Evolutionary conservation across 2,329 filamentous ascomycete genomes (phyloP).

Genomic region (Phoma herbarum): DNA sequence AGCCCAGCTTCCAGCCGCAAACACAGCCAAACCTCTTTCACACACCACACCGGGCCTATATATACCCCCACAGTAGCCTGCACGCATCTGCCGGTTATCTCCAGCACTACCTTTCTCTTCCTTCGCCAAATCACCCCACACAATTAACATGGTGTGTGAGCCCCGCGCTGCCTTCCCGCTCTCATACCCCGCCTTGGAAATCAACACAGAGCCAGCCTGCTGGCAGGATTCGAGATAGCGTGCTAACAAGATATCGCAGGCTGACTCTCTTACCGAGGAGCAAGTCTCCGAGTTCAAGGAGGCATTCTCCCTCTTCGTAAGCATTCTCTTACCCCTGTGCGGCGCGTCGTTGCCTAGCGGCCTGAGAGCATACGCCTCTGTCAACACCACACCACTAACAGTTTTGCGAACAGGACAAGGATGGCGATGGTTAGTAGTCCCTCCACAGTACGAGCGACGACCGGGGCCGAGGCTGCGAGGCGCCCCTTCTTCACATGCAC

Average conservation of each 20-base stretch:
- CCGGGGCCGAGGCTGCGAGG: neutral
- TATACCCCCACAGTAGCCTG: slow-evolving; percentile 23
- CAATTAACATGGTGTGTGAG: slow-evolving; percentile 50
- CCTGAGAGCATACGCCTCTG: slow-evolving; percentile 19
- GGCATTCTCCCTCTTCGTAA: slow-evolving; percentile 99
- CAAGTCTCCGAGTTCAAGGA: slow-evolving; percentile 99
- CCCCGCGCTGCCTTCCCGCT: slow-evolving; percentile 36
- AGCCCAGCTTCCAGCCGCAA: slow-evolving; percentile 45
- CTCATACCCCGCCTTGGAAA: slow-evolving; percentile 50
- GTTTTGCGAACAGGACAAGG: slow-evolving; percentile 60
- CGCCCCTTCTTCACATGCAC: slow-evolving; percentile 13
- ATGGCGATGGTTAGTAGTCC: slow-evolving; percentile 62
- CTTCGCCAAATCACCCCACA: slow-evolving; percentile 18
- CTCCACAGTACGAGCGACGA: slow-evolving; percentile 6
- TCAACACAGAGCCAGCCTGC: slow-evolving; percentile 39
- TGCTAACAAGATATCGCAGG: slow-evolving; percentile 64
- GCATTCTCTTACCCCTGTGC: slow-evolving; percentile 53
- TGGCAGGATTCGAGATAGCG: slow-evolving; percentile 4
- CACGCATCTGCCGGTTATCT: slow-evolving; percentile 20
- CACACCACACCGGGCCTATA: slow-evolving; percentile 29
- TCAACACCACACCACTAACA: slow-evolving; percentile 37
- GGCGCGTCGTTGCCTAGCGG: slow-evolving; percentile 38
- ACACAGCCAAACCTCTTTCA: slow-evolving; percentile 34
- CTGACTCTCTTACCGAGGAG: slow-evolving; percentile 98
- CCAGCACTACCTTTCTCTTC: slow-evolving; percentile 3